Percentiles rank a stretch among this genome's conserved stretches.
These are phyloP conservation scores for Aspergillus affinis DNA, from an alignment of 495 filamentous ascomycete species.

Conservation along the genomic window DNA sequence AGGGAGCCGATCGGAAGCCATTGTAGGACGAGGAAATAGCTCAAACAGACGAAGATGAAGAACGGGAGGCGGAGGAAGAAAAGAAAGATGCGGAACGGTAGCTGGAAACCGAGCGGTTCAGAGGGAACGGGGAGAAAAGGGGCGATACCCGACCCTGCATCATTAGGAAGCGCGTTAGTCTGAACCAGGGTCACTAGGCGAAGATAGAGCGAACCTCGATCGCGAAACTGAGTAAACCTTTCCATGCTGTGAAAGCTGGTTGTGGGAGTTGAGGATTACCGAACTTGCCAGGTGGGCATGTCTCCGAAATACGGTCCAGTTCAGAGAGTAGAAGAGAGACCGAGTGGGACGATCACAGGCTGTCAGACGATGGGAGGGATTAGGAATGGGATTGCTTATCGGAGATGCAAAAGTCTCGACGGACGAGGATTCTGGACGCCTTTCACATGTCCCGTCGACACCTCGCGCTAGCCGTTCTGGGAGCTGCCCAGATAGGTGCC, in stretches of 20 bases:
- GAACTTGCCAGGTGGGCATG: constrained; percentile 2
- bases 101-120: constrained; percentile 56
- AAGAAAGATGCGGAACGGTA: constrained; percentile 65
- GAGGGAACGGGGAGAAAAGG: constrained; percentile 84
- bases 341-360: background rate
- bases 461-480: no score
- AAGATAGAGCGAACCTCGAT: constrained; percentile 65
- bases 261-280: background rate
- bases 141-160: constrained; percentile 87
- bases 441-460: no score
- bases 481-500: no score
- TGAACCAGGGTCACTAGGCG: constrained; percentile 7
- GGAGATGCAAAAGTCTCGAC: no score
- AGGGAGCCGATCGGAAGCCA: constrained; percentile 82
- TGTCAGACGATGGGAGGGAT: no score
- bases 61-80: constrained; percentile 79
- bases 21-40: constrained; percentile 80
- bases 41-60: constrained; percentile 62
- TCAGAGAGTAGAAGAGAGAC: background rate
- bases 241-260: constrained; percentile 61
- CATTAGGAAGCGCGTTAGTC: constrained; percentile 7
- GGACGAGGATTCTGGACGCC: no score
- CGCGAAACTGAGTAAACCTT: constrained; percentile 94
- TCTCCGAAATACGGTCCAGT: background rate
- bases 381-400: no score